These are phyloP conservation scores for Neoscytalidium dimidiatum DNA, from an alignment of 2,329 filamentous ascomycete species.

Conservation along the genomic window DNA sequence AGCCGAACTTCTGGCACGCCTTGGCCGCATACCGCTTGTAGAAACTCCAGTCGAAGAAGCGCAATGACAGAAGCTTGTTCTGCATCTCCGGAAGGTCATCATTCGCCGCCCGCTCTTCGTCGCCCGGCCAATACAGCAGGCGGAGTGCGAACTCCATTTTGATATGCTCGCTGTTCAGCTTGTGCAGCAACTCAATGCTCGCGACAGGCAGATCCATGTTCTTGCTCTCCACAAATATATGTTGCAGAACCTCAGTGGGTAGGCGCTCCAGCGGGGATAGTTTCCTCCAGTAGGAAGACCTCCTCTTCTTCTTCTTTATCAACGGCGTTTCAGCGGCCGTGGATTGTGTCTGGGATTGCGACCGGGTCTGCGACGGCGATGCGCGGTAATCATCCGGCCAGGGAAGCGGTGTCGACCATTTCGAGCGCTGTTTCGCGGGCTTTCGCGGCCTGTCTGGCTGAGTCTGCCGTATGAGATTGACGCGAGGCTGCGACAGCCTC, in stretches of 20 bases:
- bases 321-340: neutral
- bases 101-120: neutral
- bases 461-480: neutral
- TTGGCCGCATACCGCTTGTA: slow-evolving; percentile 35
- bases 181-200: neutral
- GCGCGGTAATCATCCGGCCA: neutral
- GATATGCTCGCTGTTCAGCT: slow-evolving; percentile 17
- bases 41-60: slow-evolving; percentile 40
- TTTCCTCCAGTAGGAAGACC: neutral
- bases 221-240: slow-evolving; percentile 5
- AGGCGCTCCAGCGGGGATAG: slow-evolving; percentile 7
- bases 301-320: slow-evolving; percentile 7
- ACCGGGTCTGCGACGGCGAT: neutral
- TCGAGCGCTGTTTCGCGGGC: neutral
- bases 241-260: slow-evolving; percentile 11
- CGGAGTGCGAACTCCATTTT: slow-evolving; percentile 3
- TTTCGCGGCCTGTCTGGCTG: neutral
- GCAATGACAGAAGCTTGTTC: slow-evolving; percentile 29
- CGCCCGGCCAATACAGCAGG: neutral
- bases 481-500: neutral
- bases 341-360: neutral
- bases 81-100: neutral
- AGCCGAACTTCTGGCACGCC: slow-evolving; percentile 21
- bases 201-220: slow-evolving; percentile 8
- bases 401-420: neutral